These are phyloP conservation scores for Yarrowia keelungensis DNA, from an alignment of 805 yeast species.

Conservation along the genomic window DNA sequence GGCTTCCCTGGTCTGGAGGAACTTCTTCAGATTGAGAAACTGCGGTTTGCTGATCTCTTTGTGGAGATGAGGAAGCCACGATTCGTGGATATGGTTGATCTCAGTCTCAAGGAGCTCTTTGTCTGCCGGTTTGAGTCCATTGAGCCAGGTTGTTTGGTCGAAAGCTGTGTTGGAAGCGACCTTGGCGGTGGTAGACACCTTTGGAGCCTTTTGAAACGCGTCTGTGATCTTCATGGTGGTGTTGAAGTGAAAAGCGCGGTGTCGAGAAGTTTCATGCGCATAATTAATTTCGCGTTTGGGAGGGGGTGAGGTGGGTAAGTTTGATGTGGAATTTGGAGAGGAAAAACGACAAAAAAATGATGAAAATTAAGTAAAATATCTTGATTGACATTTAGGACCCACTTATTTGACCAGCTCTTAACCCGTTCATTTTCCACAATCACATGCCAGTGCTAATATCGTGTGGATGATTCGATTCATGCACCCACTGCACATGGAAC, in stretches of 20 bases:
- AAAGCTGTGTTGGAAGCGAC: background rate
- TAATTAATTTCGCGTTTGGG: constrained; percentile 29
- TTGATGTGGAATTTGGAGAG: background rate
- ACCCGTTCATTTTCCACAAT: too few species aligned
- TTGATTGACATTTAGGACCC: too few species aligned
- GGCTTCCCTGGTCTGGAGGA: constrained; percentile 58
- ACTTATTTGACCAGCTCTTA: too few species aligned
- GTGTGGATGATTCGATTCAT: too few species aligned
- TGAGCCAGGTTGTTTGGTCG: constrained; percentile 54
- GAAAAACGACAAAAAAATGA: too few species aligned
- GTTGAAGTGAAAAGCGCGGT: background rate
- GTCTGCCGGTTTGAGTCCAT: constrained; percentile 57
- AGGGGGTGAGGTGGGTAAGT: background rate
- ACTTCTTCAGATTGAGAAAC: constrained; percentile 73
- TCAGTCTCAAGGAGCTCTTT: constrained; percentile 66
- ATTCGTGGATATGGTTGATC: constrained; percentile 68
- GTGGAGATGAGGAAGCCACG: constrained; percentile 78
- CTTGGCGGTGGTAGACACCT: background rate
- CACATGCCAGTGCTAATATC: too few species aligned
- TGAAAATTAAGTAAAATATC: too few species aligned
- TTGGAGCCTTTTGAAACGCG: constrained; percentile 27
- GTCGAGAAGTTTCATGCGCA: background rate
- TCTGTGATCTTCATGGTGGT: constrained; percentile 34
- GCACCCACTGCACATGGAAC: too few species aligned
- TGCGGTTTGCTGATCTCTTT: constrained; percentile 83